Conservation (phyloP, 371 early-diverging fungal genomes). For the Mortierella sp. region DNA sequence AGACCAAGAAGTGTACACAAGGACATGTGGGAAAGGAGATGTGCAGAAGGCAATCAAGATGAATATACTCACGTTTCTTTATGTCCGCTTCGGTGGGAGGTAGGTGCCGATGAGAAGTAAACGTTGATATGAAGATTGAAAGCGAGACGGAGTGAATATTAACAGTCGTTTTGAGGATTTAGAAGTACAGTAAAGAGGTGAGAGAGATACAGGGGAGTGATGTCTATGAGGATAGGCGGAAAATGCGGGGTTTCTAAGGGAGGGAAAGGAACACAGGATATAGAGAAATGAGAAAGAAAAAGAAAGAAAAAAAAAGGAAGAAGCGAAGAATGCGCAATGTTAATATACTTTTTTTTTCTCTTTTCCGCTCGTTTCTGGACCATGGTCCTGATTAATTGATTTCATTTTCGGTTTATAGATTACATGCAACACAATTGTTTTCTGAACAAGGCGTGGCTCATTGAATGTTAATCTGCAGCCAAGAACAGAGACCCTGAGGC, state of each 20-base stretch:
- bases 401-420: not conserved
- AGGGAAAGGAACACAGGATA: too few relatives aligned
- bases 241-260: not conserved
- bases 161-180: too few relatives aligned
- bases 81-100: too few relatives aligned
- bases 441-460: conserved; percentile 1
- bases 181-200: too few relatives aligned
- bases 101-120: too few relatives aligned
- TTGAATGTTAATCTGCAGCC: not conserved
- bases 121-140: too few relatives aligned
- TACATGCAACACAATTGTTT: not conserved
- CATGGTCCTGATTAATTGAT: conserved; percentile 2
- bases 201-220: too few relatives aligned
- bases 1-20: not conserved
- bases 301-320: not conserved
- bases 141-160: too few relatives aligned
- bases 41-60: too few relatives aligned
- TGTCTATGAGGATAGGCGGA: not conserved
- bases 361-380: not conserved
- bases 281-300: conserved; percentile 1
- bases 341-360: conserved; percentile 31
- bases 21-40: too few relatives aligned
- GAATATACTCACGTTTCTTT: too few relatives aligned
- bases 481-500: too few relatives aligned
- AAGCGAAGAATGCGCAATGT: conserved; percentile 8